A percentile compares a stretch with the other conserved stretches of the same genome.
Evolutionary conservation across 371 early-diverging fungal species (phyloP).

Genomic region (Zopfochytrium polystomum): DNA sequence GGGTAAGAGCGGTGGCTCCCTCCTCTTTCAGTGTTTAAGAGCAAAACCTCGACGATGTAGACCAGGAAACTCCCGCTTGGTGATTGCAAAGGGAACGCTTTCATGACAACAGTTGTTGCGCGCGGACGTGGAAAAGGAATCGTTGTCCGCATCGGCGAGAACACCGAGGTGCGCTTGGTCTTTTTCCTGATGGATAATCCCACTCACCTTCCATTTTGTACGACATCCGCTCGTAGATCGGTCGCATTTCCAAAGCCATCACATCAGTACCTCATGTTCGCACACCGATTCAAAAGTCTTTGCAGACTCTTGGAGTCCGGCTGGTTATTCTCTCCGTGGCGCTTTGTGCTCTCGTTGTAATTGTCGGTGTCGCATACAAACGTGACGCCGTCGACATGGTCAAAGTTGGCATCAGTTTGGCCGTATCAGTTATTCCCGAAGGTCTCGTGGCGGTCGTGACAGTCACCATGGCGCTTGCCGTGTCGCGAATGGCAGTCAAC

Average conservation of each 20-base stretch:
- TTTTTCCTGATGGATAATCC: not conserved
- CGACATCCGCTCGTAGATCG: no score
- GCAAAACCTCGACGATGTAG: slow-evolving; percentile 22
- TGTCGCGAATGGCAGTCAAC: slow-evolving; percentile 78
- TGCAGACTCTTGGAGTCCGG: slow-evolving; percentile 71
- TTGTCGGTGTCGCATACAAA: slow-evolving; percentile 75
- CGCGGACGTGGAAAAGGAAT: slow-evolving; percentile 77
- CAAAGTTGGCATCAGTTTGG: slow-evolving; percentile 65
- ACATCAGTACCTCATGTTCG: slow-evolving; percentile 63
- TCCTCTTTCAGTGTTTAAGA: slow-evolving; percentile 10
- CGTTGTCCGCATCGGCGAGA: slow-evolving; percentile 79
- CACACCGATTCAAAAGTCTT: slow-evolving; percentile 74
- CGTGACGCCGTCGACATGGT: slow-evolving; percentile 53
- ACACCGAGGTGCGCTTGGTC: slow-evolving; percentile 62
- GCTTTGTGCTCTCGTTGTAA: slow-evolving; percentile 78
- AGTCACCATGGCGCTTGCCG: slow-evolving; percentile 91
- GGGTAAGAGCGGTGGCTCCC: slow-evolving; percentile 25
- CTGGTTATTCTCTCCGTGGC: slow-evolving; percentile 66
- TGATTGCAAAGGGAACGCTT: slow-evolving; percentile 81
- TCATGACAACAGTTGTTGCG: slow-evolving; percentile 79
- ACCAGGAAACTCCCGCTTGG: slow-evolving; percentile 70
- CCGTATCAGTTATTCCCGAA: slow-evolving; percentile 93
- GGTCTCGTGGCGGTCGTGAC: slow-evolving; percentile 85
- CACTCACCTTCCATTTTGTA: not conserved
- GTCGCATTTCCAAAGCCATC: slow-evolving; percentile 83